Conservation (phyloP, 2,329 filamentous ascomycete species). For the Claviceps digitariae region DNA sequence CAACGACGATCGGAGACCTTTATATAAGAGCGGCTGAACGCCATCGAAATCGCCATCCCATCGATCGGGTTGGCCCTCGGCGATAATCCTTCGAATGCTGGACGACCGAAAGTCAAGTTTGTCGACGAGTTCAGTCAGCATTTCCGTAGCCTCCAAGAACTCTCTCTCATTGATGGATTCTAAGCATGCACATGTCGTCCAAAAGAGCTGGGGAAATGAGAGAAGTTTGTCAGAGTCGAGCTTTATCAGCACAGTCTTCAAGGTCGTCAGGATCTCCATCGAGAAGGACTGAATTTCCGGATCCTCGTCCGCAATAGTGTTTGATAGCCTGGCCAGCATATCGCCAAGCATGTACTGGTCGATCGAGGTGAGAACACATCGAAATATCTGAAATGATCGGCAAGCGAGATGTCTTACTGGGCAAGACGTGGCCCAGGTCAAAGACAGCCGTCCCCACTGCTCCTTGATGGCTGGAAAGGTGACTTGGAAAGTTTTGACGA, state of each 20-base stretch:
- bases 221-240: constrained; percentile 66
- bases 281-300: constrained; percentile 92
- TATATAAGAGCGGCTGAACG: constrained; percentile 74
- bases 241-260: constrained; percentile 82
- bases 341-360: constrained; percentile 93
- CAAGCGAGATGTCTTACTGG: constrained; percentile 91
- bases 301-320: constrained; percentile 92
- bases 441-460: constrained; percentile 76
- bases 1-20: constrained; percentile 75
- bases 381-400: constrained; percentile 92
- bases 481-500: constrained; percentile 73
- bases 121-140: constrained; percentile 75
- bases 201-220: constrained; percentile 91
- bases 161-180: constrained; percentile 95
- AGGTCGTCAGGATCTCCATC: constrained; percentile 90
- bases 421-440: constrained; percentile 95
- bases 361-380: constrained; percentile 79
- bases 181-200: constrained; percentile 92
- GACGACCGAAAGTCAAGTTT: constrained; percentile 70
- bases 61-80: constrained; percentile 65
- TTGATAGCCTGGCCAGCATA: constrained; percentile 89
- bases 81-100: constrained; percentile 53
- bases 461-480: constrained; percentile 79
- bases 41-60: constrained; percentile 90
- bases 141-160: constrained; percentile 79